A percentile compares a stretch with the other conserved stretches of the same genome.
These are phyloP conservation scores for Russula sp. DNA, from an alignment of 768 basidiomycete species.

Conservation along the genomic window DNA sequence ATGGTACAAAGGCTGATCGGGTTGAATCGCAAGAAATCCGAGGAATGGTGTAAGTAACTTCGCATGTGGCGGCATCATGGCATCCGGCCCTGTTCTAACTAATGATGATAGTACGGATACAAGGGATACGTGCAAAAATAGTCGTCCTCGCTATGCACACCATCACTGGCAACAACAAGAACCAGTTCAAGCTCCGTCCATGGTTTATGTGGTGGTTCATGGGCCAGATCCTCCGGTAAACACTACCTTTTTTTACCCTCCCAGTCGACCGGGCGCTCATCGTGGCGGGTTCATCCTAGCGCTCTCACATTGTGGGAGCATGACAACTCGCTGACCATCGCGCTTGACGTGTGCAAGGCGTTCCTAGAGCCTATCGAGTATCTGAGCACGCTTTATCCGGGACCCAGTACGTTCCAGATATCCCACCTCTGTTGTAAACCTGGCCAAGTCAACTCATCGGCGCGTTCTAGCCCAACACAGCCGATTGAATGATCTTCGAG, in stretches of 20 bases:
- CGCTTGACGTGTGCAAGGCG: constrained; percentile 52
- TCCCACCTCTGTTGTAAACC: neutral
- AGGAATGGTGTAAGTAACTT: constrained; percentile 53
- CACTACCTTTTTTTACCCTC: neutral
- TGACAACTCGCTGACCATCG: constrained; percentile 48
- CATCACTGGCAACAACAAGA: constrained; percentile 43
- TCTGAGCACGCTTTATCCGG: constrained; percentile 12
- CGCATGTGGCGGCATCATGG: constrained; percentile 4
- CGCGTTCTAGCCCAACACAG: neutral
- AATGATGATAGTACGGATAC: constrained; percentile 11
- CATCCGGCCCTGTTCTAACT: constrained; percentile 13
- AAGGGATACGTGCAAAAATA: constrained; percentile 39
- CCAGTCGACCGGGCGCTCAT: neutral
- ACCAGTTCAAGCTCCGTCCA: constrained; percentile 46
- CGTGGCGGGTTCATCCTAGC: constrained; percentile 25
- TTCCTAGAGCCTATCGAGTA: constrained; percentile 38
- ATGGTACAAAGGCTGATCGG: constrained; percentile 21
- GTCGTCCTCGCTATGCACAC: constrained; percentile 49
- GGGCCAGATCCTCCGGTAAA: constrained; percentile 51
- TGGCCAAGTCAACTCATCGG: neutral
- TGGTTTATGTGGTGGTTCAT: constrained; percentile 69
- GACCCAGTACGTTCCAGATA: constrained; percentile 5
- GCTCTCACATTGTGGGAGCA: constrained; percentile 49
- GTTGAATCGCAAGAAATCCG: constrained; percentile 43
- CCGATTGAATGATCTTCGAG: constrained; percentile 2